phyloP scores from a whole-genome alignment of 345 rosid genomes.

The Eucalyptus tenuipes region DNA sequence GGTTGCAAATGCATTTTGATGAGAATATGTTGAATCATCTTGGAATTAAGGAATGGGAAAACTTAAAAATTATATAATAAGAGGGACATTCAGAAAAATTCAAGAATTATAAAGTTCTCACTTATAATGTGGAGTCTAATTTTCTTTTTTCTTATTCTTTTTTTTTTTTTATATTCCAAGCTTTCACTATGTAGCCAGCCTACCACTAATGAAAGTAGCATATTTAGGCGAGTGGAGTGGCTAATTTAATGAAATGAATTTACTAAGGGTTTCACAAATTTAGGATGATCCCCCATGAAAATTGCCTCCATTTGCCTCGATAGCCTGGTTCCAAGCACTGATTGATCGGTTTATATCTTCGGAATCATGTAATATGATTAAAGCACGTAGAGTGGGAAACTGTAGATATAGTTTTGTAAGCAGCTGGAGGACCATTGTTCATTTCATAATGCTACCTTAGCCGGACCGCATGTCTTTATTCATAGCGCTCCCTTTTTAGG shows the following conservation, averaged over 20 bases:
- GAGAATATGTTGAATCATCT: neutral
- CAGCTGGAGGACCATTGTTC: neutral
- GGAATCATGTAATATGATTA: neutral
- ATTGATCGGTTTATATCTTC: neutral
- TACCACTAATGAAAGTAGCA: neutral
- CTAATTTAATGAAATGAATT: neutral
- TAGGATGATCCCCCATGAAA: neutral
- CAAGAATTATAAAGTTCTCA: neutral
- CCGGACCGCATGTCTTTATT: neutral
- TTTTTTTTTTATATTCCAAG: neutral
- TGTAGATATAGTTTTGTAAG: neutral
- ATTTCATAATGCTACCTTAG: neutral
- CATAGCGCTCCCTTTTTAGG: neutral
- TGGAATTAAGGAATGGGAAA: neutral
- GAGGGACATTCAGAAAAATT: neutral
- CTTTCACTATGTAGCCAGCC: neutral
- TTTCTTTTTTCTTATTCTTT: neutral
- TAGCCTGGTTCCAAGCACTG: neutral
- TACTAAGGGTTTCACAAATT: neutral
- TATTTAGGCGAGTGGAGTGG: neutral
- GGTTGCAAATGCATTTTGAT: neutral
- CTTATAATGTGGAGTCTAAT: neutral
- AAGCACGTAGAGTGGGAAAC: neutral
- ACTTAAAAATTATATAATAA: neutral
- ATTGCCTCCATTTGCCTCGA: neutral